Conservation (phyloP, 768 basidiomycete genomes). For the Leccinum pellstonianum region DNA sequence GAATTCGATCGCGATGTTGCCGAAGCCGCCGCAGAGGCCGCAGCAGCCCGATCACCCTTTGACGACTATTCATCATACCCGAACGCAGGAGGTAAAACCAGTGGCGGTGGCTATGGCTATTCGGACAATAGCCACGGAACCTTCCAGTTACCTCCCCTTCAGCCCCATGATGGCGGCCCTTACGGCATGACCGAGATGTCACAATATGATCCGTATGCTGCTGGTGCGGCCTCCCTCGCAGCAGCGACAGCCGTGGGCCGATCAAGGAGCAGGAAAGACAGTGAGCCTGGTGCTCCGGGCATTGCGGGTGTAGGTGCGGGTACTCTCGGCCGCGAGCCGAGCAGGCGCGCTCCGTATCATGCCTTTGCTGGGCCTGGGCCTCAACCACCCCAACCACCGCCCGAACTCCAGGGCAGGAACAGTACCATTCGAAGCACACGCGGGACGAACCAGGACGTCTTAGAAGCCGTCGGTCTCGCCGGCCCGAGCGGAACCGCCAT, state of each 20-base stretch:
- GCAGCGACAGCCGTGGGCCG: conserved; percentile 22
- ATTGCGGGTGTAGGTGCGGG: conserved; percentile 38
- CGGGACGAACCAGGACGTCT: conserved; percentile 24
- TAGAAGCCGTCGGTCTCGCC: conserved; percentile 29
- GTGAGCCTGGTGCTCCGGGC: conserved; percentile 37
- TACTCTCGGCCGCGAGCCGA: conserved; percentile 30
- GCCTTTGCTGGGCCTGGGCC: conserved; percentile 38
- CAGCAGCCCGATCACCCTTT: conserved; percentile 50
- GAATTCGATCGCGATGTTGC: conserved; percentile 73
- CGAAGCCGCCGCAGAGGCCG: conserved; percentile 66
- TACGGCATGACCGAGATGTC: conserved; percentile 54
- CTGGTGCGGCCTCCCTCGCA: conserved; percentile 22
- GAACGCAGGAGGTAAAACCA: conserved; percentile 22
- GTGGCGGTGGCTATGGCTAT: conserved; percentile 34
- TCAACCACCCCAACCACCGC: conserved; percentile 20
- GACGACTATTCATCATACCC: conserved; percentile 43
- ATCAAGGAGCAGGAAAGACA: conserved; percentile 29
- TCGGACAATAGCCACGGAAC: conserved; percentile 60
- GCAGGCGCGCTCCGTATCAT: conserved; percentile 36
- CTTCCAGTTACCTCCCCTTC: conserved; percentile 47
- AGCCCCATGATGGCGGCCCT: conserved; percentile 40
- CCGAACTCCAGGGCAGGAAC: conserved; percentile 14
- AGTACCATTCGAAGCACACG: conserved; percentile 23
- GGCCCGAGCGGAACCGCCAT: conserved; percentile 9
- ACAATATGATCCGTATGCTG: conserved; percentile 38